A percentile compares a stretch with the other conserved stretches of the same genome.
phyloP scores from a whole-genome alignment of 2,329 filamentous ascomycete species.

The Ambrosiella xylebori region DNA sequence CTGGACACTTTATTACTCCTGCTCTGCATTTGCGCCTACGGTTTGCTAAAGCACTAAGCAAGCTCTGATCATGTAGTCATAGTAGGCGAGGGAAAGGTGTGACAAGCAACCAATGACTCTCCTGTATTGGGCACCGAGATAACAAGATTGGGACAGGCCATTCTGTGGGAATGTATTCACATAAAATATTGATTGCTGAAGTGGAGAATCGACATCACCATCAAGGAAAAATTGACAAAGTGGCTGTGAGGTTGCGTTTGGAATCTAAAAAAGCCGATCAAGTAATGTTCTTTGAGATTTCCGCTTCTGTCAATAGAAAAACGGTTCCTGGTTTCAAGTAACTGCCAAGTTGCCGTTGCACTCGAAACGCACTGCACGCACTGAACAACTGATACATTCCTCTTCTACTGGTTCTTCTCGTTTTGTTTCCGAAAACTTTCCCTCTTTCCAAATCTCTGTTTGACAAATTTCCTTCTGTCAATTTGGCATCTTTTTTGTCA shows the following conservation, averaged over 20 bases:
- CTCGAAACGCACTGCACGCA: background rate
- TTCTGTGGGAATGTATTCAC: no score
- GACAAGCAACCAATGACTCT: no score
- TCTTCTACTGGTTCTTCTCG: background rate
- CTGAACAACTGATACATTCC: slow-evolving; percentile 1
- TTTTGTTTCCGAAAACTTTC: background rate
- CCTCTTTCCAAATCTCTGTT: slow-evolving; percentile 2
- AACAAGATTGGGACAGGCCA: no score
- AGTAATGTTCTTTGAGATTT: background rate
- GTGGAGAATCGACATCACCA: no score
- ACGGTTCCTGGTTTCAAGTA: slow-evolving; percentile 5
- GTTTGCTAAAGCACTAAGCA: background rate
- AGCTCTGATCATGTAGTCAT: no score
- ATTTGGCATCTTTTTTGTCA: background rate
- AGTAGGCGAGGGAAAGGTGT: no score
- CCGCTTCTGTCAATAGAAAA: background rate
- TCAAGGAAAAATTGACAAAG: no score
- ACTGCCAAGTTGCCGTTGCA: background rate
- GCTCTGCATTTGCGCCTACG: background rate
- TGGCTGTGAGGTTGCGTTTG: no score
- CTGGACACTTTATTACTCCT: background rate
- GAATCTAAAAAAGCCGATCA: no score
- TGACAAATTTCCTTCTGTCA: background rate
- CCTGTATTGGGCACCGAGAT: no score
- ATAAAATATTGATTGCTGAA: no score